phyloP scores from a whole-genome alignment of 2,329 filamentous ascomycete genomes.

The Colletotrichum sp. region DNA sequence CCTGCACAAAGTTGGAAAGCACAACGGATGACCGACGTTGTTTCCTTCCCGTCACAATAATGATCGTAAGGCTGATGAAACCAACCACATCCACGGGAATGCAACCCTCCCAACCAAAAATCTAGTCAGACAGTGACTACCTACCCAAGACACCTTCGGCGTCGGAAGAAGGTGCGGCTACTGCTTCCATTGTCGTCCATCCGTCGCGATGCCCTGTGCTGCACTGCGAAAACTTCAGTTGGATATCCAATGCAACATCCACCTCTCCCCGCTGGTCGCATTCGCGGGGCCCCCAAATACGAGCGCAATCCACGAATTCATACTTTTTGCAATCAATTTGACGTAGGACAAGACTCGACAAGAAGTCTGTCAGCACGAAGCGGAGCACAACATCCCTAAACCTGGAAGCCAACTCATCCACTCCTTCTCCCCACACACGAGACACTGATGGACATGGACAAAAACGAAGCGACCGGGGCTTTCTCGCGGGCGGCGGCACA shows the following conservation, averaged over 20 bases:
- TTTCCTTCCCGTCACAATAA: neutral
- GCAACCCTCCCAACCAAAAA: neutral
- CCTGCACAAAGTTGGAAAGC: neutral
- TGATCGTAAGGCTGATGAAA: slow-evolving; percentile 15
- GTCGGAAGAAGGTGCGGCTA: neutral
- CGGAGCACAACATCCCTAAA: neutral
- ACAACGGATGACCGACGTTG: neutral
- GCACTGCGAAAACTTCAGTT: neutral
- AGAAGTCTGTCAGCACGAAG: neutral
- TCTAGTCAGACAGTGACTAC: neutral
- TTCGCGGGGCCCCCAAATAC: neutral
- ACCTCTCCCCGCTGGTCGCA: neutral
- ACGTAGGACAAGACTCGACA: slow-evolving; percentile 1
- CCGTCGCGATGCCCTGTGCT: neutral
- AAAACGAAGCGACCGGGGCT: neutral
- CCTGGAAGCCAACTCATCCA: neutral
- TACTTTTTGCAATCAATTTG: neutral
- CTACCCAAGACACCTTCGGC: neutral
- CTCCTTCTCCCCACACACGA: neutral
- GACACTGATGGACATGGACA: neutral
- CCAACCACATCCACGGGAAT: neutral
- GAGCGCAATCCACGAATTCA: neutral
- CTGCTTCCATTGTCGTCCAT: neutral
- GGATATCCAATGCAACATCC: neutral
- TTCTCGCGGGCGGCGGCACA: neutral